Percentiles rank a stretch among this genome's conserved stretches.
phyloP scores from a whole-genome alignment of 345 rosid species.

The Geranium brycei region DNA sequence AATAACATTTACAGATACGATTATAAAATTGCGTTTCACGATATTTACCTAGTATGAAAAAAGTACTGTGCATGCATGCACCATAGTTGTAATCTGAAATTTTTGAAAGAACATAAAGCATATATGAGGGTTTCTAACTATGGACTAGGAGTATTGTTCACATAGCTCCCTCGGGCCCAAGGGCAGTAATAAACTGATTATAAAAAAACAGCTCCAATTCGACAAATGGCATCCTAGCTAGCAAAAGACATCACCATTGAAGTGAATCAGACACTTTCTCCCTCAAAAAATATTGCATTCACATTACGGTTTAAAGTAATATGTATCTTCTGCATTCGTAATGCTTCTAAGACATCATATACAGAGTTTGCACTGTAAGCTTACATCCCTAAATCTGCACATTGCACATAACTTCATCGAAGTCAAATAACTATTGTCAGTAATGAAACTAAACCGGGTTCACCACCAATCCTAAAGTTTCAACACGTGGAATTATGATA shows the following conservation, averaged over 20 bases:
- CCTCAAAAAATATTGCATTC: no score
- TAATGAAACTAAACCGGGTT: neutral
- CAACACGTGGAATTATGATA: no score
- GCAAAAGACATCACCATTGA: neutral
- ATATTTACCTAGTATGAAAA: neutral
- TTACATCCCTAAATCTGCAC: neutral
- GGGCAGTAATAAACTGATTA: neutral
- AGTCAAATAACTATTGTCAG: neutral
- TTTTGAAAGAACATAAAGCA: neutral
- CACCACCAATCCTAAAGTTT: neutral
- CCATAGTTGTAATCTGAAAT: no score
- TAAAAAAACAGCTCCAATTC: neutral
- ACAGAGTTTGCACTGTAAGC: neutral
- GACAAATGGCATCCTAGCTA: neutral
- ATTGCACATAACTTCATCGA: neutral
- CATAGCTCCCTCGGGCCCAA: neutral
- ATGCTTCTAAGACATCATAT: no score
- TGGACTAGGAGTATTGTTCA: neutral
- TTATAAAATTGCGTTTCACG: neutral
- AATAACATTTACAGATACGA: neutral
- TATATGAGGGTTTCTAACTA: neutral
- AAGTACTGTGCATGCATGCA: no score
- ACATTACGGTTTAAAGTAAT: no score
- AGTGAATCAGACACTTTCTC: neutral
- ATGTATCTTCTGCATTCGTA: no score